phyloP scores from a whole-genome alignment of 1,284 basidiomycete species.

The Moesziomyces sp. region DNA sequence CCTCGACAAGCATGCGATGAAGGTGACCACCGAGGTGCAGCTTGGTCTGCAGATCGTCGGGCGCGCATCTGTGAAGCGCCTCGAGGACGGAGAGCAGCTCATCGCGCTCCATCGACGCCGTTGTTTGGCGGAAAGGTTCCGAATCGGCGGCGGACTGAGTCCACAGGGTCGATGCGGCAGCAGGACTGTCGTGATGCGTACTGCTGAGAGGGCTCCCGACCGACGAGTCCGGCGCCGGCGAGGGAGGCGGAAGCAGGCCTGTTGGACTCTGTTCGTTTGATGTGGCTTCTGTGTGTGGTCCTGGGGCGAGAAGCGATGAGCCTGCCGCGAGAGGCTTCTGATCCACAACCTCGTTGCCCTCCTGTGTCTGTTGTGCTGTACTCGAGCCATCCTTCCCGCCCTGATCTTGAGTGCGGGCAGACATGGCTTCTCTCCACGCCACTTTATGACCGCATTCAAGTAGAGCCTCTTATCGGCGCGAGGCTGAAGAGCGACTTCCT shows the following conservation, averaged over 20 bases:
- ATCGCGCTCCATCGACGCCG: slow-evolving; percentile 25
- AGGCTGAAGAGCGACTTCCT: neutral
- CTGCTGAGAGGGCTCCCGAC: slow-evolving; percentile 31
- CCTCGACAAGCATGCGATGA: slow-evolving; percentile 48
- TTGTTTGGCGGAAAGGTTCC: slow-evolving; percentile 13
- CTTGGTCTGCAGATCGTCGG: slow-evolving; percentile 34
- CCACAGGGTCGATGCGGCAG: slow-evolving; percentile 15
- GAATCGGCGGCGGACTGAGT: neutral
- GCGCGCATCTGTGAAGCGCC: slow-evolving; percentile 32
- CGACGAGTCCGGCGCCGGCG: slow-evolving; percentile 24
- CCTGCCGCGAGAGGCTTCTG: neutral
- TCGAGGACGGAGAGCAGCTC: slow-evolving; percentile 43
- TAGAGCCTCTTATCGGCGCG: neutral
- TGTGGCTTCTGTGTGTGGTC: neutral
- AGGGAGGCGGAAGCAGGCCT: slow-evolving; percentile 13
- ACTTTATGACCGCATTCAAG: neutral
- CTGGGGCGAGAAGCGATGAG: neutral
- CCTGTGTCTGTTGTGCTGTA: too few species aligned
- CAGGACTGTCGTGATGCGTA: slow-evolving; percentile 21
- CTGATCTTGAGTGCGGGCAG: neutral
- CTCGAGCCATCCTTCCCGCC: neutral
- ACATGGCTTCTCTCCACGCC: neutral
- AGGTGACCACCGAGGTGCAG: slow-evolving; percentile 53
- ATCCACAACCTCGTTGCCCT: too few species aligned
- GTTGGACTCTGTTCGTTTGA: slow-evolving; percentile 4